phyloP scores from a whole-genome alignment of 2,329 filamentous ascomycete species.

The Colletotrichum ledebouriae region DNA sequence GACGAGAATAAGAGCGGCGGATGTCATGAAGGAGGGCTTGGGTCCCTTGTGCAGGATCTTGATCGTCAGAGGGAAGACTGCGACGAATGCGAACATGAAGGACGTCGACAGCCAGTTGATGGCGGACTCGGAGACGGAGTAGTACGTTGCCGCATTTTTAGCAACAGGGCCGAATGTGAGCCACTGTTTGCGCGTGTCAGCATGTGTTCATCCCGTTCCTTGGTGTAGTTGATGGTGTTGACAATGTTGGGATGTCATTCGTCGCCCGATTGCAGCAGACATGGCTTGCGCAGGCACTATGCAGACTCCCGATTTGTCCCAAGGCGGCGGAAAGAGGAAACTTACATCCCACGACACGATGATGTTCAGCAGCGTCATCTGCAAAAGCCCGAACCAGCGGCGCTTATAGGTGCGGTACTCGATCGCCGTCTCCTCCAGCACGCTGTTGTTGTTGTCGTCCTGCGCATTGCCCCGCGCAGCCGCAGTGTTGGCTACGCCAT shows the following conservation, averaged over 20 bases:
- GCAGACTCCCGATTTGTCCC: constrained; percentile 2
- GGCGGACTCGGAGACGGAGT: constrained; percentile 77
- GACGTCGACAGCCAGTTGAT: constrained; percentile 95
- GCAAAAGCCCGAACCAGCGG: constrained; percentile 87
- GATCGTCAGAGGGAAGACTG: constrained; percentile 79
- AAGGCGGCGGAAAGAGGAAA: not conserved
- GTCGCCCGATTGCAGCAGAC: constrained; percentile 4
- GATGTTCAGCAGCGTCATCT: constrained; percentile 90
- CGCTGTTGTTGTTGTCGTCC: constrained; percentile 45
- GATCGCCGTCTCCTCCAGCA: constrained; percentile 48
- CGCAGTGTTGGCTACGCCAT: constrained; percentile 2
- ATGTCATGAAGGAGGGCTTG: constrained; percentile 79
- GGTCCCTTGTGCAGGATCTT: constrained; percentile 85
- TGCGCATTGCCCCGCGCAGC: constrained; percentile 29
- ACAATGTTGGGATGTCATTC: constrained; percentile 1
- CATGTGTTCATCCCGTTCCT: not conserved
- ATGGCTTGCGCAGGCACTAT: constrained; percentile 15
- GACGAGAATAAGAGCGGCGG: constrained; percentile 79
- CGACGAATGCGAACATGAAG: constrained; percentile 87
- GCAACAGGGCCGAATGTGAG: constrained; percentile 91
- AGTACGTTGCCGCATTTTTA: constrained; percentile 79
- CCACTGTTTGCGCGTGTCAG: constrained; percentile 71
- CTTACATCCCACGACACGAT: constrained; percentile 96
- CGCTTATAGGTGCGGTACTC: constrained; percentile 76
- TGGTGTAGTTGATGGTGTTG: not conserved